Evolutionary conservation across 257 asterid genomes (phyloP).

Genomic region (Pogostemon cablin): DNA sequence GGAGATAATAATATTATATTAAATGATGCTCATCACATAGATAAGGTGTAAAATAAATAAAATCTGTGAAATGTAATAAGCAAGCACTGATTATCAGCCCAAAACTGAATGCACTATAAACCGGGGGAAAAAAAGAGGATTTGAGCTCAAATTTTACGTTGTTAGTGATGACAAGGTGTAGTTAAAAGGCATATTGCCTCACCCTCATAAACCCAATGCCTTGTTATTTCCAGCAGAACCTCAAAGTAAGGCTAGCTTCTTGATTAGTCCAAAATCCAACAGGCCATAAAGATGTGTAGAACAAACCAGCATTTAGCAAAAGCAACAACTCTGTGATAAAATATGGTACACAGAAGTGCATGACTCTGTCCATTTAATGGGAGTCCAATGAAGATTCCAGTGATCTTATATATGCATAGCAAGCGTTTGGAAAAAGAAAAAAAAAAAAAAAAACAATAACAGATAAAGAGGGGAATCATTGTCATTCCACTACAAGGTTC

Average conservation of each 20-base stretch:
- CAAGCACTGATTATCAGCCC: conserved; percentile 8
- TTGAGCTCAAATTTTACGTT: background rate
- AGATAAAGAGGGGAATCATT: background rate
- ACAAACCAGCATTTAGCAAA: conserved; percentile 1
- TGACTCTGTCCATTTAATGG: background rate
- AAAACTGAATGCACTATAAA: background rate
- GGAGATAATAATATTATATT: background rate
- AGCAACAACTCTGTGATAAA: background rate
- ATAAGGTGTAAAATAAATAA: background rate
- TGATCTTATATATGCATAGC: background rate
- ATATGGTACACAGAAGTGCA: background rate
- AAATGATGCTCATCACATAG: background rate
- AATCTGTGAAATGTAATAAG: background rate
- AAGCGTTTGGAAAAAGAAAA: background rate
- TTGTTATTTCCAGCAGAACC: background rate
- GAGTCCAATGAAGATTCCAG: background rate
- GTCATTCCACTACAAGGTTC: background rate
- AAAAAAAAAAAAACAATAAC: background rate
- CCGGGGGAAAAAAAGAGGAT: background rate
- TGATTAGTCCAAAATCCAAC: background rate
- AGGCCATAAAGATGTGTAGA: background rate
- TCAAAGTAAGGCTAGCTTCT: background rate
- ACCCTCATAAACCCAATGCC: background rate
- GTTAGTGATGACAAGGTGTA: conserved; percentile 6
- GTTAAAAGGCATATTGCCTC: conserved; percentile 7